Evolutionary conservation across 495 filamentous ascomycete genomes (phyloP), one percentile per base, ranked within the genome.

Genomic region (Ramalina peruviana): DNA sequence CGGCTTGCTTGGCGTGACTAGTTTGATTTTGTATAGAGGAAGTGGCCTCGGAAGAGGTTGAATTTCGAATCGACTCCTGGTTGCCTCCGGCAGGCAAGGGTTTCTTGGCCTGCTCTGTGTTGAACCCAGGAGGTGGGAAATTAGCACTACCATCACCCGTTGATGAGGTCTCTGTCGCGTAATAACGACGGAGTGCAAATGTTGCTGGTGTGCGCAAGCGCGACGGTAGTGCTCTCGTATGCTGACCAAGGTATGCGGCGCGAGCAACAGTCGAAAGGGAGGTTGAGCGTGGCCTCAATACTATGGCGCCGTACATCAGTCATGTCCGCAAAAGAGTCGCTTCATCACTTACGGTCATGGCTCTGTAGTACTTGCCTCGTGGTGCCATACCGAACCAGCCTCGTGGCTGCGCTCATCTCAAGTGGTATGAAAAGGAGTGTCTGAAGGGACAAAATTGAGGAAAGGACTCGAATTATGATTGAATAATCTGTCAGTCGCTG

Each of bases 101-200:
- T 57, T 86, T 93, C 75, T 88, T 94, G 36, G 92, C 92, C 65
- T 86, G 68, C 60, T 94, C 81, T 15, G 86, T 70, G 62, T 95
- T 88, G 74, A 96, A 99, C 9, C 92, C 93, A 10, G 92, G 92
- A 43, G 92, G 90, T 33, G 92, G 92, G 16, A 79, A 82, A 40
- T 68, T 69, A 20, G 72, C 63, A 16, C 67, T 68, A 36, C 74
- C 70, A 44, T 75, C 73, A 43, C 76, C 70, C 27, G 73, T 69
- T 25, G 77, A 78, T 16, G 78, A 76, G 37, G 81, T 79, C 51
- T 89, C 83, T 46, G 92, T 97, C 17, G 78, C 73, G 60, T 84
- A 77, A 55, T 65, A 70, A 53, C 81, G 75, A 58, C 68, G 62
- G 33, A 81, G 80, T 26, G 86, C 75, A 51, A 84, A 68, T 46